Percentiles rank a stretch among this genome's conserved stretches.
Evolutionary conservation across 768 basidiomycete species (phyloP).

Genomic region (Cyclocybe aegerita): DNA sequence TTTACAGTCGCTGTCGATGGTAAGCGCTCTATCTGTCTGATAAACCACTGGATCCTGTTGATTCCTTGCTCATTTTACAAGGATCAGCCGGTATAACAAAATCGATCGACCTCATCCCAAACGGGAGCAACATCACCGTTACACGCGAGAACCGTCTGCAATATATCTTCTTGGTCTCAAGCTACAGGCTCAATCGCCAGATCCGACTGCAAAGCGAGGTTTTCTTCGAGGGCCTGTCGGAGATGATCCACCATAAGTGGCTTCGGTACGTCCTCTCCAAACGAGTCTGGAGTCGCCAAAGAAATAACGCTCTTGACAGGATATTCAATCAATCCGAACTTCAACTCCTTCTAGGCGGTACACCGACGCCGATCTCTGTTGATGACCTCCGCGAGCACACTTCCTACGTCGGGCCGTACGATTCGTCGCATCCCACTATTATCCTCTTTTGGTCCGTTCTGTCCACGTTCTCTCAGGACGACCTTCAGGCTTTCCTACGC

Average conservation of each 20-base stretch:
- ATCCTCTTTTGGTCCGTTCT: constrained; percentile 78
- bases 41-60: too few species aligned
- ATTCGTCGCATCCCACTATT: constrained; percentile 70
- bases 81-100: too few species aligned
- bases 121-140: constrained; percentile 27
- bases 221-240: constrained; percentile 90
- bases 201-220: constrained; percentile 82
- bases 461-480: too few species aligned
- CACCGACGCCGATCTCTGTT: constrained; percentile 81
- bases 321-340: constrained; percentile 99
- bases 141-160: constrained; percentile 84
- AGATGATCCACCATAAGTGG: constrained; percentile 92
- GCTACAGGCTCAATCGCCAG: constrained; percentile 86
- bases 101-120: too few species aligned
- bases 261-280: constrained; percentile 47
- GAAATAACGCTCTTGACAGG: constrained; percentile 31
- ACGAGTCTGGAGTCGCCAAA: not conserved
- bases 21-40: constrained; percentile 28
- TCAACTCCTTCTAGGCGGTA: constrained; percentile 87
- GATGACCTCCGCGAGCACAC: constrained; percentile 78
- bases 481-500: too few species aligned
- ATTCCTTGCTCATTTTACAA: too few species aligned
- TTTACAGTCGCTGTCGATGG: constrained; percentile 89
- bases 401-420: constrained; percentile 79
- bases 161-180: constrained; percentile 88